Evolutionary conservation across 202 grass and related monocot species (phyloP).

Genomic region (Elaeis oleifera): DNA sequence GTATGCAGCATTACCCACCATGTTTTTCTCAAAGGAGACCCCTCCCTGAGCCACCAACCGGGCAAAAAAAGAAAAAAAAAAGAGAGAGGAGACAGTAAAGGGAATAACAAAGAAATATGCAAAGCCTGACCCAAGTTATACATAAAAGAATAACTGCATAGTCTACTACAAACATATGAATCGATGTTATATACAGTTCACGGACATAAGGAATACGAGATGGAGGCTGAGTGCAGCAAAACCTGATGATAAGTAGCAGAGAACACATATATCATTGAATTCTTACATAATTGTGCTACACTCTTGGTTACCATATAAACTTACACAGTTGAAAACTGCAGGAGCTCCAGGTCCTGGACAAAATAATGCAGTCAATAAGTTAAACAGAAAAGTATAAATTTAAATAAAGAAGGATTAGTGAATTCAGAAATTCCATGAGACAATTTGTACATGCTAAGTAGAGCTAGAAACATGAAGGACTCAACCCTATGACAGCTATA

Average conservation of each 20-base stretch:
- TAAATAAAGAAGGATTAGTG: conserved; percentile 12
- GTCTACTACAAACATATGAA: too few species aligned
- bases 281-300: conserved; percentile 6
- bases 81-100: neutral
- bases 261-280: neutral
- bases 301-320: conserved; percentile 26
- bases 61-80: too few species aligned
- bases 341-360: conserved; percentile 78
- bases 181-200: too few species aligned
- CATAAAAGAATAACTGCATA: too few species aligned
- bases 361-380: conserved; percentile 7
- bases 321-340: conserved; percentile 81
- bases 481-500: conserved; percentile 25
- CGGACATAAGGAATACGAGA: too few species aligned
- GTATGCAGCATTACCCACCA: too few species aligned
- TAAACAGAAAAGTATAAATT: too few species aligned
- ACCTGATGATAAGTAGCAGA: neutral
- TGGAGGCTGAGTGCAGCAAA: too few species aligned
- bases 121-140: neutral
- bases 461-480: neutral
- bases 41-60: too few species aligned
- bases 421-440: conserved; percentile 8
- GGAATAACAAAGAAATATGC: neutral
- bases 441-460: neutral
- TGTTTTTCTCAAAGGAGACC: too few species aligned